Conservation (phyloP, 2,329 filamentous ascomycete genomes). For the Emmonsia crescens region DNA sequence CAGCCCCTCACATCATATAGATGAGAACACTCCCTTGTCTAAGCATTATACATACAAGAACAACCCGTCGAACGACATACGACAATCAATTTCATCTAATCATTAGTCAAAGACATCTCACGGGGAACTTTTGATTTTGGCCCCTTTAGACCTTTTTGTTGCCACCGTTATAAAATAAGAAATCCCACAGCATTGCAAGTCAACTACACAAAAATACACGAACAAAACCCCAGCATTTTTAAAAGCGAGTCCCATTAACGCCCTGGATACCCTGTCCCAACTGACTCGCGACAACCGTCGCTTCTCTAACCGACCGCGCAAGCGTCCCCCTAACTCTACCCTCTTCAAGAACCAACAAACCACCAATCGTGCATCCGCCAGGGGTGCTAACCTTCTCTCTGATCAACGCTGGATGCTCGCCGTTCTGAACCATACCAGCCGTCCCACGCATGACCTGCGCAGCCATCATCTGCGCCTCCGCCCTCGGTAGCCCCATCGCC, state of each 20-base stretch:
- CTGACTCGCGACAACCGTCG: conserved; percentile 47
- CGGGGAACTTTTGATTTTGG: neutral
- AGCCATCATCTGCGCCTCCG: conserved; percentile 51
- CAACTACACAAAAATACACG: neutral
- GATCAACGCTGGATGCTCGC: conserved; percentile 50
- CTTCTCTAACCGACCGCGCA: conserved; percentile 47
- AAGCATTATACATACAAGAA: neutral
- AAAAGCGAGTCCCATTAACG: conserved; percentile 36
- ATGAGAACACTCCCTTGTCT: neutral
- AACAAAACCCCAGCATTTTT: neutral
- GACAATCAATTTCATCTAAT: neutral
- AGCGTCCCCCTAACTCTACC: conserved; percentile 44
- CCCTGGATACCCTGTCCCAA: conserved; percentile 44
- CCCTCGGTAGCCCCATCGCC: conserved; percentile 50
- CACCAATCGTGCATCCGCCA: conserved; percentile 53
- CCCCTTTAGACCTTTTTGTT: neutral
- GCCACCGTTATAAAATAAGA: neutral
- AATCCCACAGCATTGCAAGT: neutral
- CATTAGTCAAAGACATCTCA: neutral
- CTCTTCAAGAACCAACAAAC: conserved; percentile 50
- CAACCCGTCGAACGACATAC: neutral
- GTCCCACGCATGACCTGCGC: conserved; percentile 53
- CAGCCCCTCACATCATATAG: neutral
- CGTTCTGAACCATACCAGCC: conserved; percentile 45
- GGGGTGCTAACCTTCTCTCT: conserved; percentile 52